Conservation (phyloP, 2,329 filamentous ascomycete genomes). For the Arthrobotrys sphaeroides region DNA sequence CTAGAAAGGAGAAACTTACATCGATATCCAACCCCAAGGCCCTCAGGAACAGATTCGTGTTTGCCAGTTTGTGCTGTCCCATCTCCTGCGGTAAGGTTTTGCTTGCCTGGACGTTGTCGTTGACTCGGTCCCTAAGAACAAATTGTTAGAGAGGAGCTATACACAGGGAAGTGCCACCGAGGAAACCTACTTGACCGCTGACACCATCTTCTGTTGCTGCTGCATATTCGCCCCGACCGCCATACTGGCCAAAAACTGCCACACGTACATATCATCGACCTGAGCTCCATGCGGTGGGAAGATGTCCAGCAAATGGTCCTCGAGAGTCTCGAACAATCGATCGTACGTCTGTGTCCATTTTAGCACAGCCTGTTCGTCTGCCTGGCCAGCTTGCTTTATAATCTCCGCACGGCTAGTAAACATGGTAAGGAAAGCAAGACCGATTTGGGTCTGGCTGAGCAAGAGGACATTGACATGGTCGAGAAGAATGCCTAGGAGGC, state of each 20-base stretch:
- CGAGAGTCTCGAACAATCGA: conserved; percentile 83
- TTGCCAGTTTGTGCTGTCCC: conserved; percentile 81
- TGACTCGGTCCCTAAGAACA: conserved; percentile 77
- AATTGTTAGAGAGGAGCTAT: background rate
- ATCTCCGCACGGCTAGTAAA: conserved; percentile 93
- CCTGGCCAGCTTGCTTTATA: conserved; percentile 80
- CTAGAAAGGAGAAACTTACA: conserved; percentile 21
- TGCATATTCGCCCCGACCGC: conserved; percentile 92
- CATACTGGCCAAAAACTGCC: conserved; percentile 96
- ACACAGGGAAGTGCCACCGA: background rate
- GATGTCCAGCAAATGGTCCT: conserved; percentile 81
- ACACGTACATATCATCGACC: conserved; percentile 93
- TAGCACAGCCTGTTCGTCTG: conserved; percentile 77
- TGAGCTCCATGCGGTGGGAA: conserved; percentile 92
- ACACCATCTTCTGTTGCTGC: conserved; percentile 91
- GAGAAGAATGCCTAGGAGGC: conserved; percentile 84
- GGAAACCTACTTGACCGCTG: conserved; percentile 79
- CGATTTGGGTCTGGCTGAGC: conserved; percentile 87
- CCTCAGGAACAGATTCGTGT: conserved; percentile 98
- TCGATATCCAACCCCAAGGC: conserved; percentile 99
- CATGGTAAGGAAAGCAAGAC: conserved; percentile 89
- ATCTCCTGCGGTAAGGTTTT: conserved; percentile 90
- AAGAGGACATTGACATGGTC: conserved; percentile 81
- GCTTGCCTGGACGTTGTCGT: conserved; percentile 88
- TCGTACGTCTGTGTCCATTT: conserved; percentile 88